These are phyloP conservation scores for Xylaria sp. DNA, from an alignment of 2,329 filamentous ascomycete species.

Conservation along the genomic window DNA sequence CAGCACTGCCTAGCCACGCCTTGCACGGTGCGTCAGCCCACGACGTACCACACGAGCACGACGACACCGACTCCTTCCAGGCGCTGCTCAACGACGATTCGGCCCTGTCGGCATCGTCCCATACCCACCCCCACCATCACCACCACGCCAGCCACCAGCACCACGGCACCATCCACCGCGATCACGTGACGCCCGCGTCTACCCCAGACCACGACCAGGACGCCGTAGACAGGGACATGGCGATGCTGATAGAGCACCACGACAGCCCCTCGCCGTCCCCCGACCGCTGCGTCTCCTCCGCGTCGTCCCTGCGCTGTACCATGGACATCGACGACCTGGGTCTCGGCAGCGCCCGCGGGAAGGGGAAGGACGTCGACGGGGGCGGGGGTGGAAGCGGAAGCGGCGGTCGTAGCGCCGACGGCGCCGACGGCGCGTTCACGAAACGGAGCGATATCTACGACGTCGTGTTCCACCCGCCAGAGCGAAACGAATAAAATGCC, in stretches of 20 bases:
- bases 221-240: slow-evolving; percentile 39
- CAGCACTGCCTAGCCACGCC: neutral
- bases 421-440: neutral
- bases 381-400: neutral
- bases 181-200: neutral
- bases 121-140: slow-evolving; percentile 22
- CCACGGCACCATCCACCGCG: slow-evolving; percentile 3
- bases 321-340: slow-evolving; percentile 34
- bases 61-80: slow-evolving; percentile 57
- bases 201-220: slow-evolving; percentile 26
- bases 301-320: slow-evolving; percentile 17
- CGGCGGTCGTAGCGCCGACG: neutral
- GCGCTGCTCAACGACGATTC: slow-evolving; percentile 56
- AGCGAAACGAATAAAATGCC: neutral
- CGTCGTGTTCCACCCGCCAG: slow-evolving; percentile 31
- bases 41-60: slow-evolving; percentile 19
- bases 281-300: neutral
- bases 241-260: slow-evolving; percentile 40
- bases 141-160: slow-evolving; percentile 16
- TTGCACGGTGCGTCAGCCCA: slow-evolving; percentile 4
- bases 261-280: slow-evolving; percentile 15
- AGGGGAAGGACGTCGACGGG: neutral
- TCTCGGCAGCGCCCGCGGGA: neutral
- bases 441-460: slow-evolving; percentile 40
- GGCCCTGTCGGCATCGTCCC: slow-evolving; percentile 16